Conservation (phyloP, 306 rosid species). For the Corylus heterophylla region DNA sequence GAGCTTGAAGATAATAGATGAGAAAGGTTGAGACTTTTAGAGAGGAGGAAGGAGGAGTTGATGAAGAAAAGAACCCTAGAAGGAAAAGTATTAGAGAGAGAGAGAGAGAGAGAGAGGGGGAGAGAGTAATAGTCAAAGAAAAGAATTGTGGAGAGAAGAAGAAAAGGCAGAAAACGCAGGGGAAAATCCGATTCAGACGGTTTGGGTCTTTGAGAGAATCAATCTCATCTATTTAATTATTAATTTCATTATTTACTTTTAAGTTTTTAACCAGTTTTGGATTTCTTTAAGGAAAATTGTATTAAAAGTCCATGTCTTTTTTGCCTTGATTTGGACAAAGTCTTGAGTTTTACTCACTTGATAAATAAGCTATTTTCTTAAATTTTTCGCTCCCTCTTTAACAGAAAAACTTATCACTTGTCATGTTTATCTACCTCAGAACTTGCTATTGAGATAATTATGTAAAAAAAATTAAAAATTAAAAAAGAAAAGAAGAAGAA, state of each 20-base stretch:
- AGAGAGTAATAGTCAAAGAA: slow-evolving; percentile 45
- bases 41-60: slow-evolving; percentile 10
- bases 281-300: neutral
- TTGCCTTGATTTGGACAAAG: too few relatives aligned
- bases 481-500: too few relatives aligned
- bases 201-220: slow-evolving; percentile 48
- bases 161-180: slow-evolving; percentile 38
- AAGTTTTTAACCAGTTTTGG: neutral
- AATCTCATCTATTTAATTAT: slow-evolving; percentile 21
- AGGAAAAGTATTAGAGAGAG: slow-evolving; percentile 9
- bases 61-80: slow-evolving; percentile 52
- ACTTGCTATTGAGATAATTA: too few relatives aligned
- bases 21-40: neutral
- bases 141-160: slow-evolving; percentile 25
- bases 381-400: too few relatives aligned
- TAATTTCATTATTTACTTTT: neutral
- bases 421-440: too few relatives aligned
- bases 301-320: too few relatives aligned
- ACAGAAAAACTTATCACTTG: too few relatives aligned
- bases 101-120: slow-evolving; percentile 6
- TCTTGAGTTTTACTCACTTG: too few relatives aligned
- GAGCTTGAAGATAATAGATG: neutral
- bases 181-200: slow-evolving; percentile 64
- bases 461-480: too few relatives aligned
- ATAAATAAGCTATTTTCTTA: too few relatives aligned